phyloP scores from a whole-genome alignment of 352 stramenopile genomes.

The Phytophthora agathidicida region DNA sequence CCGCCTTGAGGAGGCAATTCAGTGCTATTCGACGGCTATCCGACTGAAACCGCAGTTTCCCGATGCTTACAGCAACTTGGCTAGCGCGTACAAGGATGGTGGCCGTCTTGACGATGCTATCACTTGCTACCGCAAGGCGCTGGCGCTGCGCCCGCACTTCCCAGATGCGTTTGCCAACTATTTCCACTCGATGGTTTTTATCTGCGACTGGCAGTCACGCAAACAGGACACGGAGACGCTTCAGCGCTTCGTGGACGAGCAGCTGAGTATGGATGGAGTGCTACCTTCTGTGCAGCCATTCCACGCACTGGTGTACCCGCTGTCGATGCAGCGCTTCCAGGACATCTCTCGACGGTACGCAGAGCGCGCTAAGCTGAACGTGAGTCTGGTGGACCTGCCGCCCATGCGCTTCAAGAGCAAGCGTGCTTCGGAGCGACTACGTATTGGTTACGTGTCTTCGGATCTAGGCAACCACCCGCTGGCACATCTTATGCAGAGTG shows the following conservation, averaged over 20 bases:
- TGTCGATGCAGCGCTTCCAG: constrained; percentile 79
- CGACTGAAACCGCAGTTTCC: constrained; percentile 90
- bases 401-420: constrained; percentile 76
- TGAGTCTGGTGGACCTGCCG: constrained; percentile 86
- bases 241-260: constrained; percentile 63
- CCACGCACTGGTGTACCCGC: constrained; percentile 91
- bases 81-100: constrained; percentile 92
- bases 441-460: constrained; percentile 90
- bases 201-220: constrained; percentile 92
- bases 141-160: constrained; percentile 91
- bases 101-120: constrained; percentile 91
- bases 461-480: constrained; percentile 94
- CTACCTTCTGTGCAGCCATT: constrained; percentile 93
- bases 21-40: constrained; percentile 91
- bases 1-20: constrained; percentile 87
- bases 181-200: constrained; percentile 91
- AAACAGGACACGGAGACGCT: constrained; percentile 82
- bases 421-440: constrained; percentile 66
- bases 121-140: constrained; percentile 92
- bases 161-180: constrained; percentile 94
- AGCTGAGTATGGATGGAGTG: constrained; percentile 57
- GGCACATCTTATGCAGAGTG: constrained; percentile 91
- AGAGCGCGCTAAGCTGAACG: constrained; percentile 85
- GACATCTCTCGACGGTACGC: constrained; percentile 83
- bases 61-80: constrained; percentile 93